Conservation (phyloP, 805 yeast genomes). For the Yarrowia hollandica region DNA sequence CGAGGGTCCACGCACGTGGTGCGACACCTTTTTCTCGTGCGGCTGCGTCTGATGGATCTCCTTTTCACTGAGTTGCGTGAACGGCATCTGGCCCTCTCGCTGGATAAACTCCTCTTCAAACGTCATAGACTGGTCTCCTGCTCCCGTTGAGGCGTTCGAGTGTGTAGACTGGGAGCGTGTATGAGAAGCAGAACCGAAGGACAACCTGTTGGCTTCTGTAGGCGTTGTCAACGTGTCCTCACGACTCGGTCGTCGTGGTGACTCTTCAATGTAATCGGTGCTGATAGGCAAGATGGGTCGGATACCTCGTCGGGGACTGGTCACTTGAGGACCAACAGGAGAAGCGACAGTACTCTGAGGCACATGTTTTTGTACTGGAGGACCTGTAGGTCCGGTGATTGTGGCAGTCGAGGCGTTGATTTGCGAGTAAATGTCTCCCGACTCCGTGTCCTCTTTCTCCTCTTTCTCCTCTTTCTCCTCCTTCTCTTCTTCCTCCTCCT, state of each 20-base stretch:
- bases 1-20: constrained; percentile 7
- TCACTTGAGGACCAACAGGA: not conserved
- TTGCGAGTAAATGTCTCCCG: not conserved
- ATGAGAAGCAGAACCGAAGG: too few species aligned
- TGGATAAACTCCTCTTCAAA: constrained; percentile 18
- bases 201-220: not conserved
- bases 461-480: not conserved
- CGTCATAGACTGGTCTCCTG: not conserved
- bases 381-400: not conserved
- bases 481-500: not conserved
- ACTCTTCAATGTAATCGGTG: constrained; percentile 10
- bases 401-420: constrained; percentile 1
- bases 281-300: constrained; percentile 12
- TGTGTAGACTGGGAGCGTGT: not conserved
- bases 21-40: constrained; percentile 22
- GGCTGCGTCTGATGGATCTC: constrained; percentile 20
- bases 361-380: too few species aligned
- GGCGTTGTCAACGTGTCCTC: not conserved
- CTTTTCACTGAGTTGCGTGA: constrained; percentile 14
- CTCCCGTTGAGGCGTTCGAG: not conserved
- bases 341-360: too few species aligned
- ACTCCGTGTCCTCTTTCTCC: not conserved
- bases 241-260: not conserved
- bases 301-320: not conserved
- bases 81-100: constrained; percentile 20